A percentile compares a stretch with the other conserved stretches of the same genome.
phyloP scores from a whole-genome alignment of 805 yeast species.

The Wickerhamomyces subpelliculosus region DNA sequence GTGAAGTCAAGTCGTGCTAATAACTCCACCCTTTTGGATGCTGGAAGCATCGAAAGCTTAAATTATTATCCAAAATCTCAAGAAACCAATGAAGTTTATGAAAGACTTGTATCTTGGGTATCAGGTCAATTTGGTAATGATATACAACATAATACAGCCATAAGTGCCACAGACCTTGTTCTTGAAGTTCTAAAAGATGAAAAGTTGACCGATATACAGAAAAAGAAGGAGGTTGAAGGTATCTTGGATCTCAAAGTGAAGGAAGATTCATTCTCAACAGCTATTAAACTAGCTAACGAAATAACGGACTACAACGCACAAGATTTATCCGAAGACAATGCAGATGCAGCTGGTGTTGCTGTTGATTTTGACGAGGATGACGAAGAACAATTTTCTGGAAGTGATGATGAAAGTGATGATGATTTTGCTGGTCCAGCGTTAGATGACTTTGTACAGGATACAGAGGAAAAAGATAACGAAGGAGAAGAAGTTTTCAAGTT shows the following conservation, averaged over 20 bases:
- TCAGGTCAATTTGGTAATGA: constrained; percentile 53
- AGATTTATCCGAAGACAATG: constrained; percentile 15
- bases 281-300: constrained; percentile 31
- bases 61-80: constrained; percentile 58
- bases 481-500: constrained; percentile 16
- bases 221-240: constrained; percentile 39
- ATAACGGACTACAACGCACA: constrained; percentile 42
- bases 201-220: constrained; percentile 35
- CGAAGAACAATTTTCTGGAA: constrained; percentile 27
- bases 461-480: constrained; percentile 18
- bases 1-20: constrained; percentile 3
- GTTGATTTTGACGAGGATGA: constrained; percentile 42
- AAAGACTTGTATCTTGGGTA: constrained; percentile 54
- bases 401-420: constrained; percentile 23
- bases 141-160: constrained; percentile 64
- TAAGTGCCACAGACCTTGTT: constrained; percentile 65
- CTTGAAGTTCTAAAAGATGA: constrained; percentile 48
- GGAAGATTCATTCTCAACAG: constrained; percentile 23
- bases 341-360: constrained; percentile 36
- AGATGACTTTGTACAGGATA: constrained; percentile 9
- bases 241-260: constrained; percentile 29
- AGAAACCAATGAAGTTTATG: constrained; percentile 44
- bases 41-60: constrained; percentile 37
- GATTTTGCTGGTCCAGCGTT: constrained; percentile 23
- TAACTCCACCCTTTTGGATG: constrained; percentile 25